Conservation (phyloP, 2,329 filamentous ascomycete genomes). For the Fusarium sp. region DNA sequence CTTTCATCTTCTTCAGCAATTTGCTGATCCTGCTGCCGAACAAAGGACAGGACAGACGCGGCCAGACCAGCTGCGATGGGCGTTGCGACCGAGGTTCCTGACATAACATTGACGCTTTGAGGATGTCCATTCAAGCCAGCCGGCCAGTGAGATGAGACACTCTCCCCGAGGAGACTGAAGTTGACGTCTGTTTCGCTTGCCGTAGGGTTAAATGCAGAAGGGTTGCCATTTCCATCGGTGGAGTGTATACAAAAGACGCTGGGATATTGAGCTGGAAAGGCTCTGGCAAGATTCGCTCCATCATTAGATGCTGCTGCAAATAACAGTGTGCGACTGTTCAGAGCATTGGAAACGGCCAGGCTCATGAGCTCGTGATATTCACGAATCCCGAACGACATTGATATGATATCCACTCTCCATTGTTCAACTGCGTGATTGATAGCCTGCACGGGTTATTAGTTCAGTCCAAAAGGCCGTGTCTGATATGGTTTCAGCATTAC, state of each 20-base stretch:
- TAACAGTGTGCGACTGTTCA: background rate
- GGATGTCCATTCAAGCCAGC: background rate
- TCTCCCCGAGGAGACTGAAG: slow-evolving; percentile 15
- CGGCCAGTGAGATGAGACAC: slow-evolving; percentile 23
- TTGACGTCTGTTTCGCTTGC: slow-evolving; percentile 7
- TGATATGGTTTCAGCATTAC: background rate
- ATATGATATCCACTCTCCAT: slow-evolving; percentile 3
- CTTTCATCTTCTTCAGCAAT: background rate
- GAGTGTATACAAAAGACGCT: slow-evolving; percentile 32
- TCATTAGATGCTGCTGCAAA: slow-evolving; percentile 31
- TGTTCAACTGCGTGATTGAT: background rate
- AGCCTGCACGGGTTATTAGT: background rate
- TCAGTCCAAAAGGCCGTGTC: background rate
- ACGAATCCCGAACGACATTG: slow-evolving; percentile 22
- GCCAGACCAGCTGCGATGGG: background rate
- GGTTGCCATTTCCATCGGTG: slow-evolving; percentile 12
- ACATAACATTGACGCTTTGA: background rate
- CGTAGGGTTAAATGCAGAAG: slow-evolving; percentile 22
- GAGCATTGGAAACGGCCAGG: background rate
- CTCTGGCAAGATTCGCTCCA: slow-evolving; percentile 1
- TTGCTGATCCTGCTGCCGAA: background rate
- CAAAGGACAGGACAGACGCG: background rate
- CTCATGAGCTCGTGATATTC: slow-evolving; percentile 1
- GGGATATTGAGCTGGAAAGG: slow-evolving; percentile 19
- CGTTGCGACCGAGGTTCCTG: slow-evolving; percentile 1